Evolutionary conservation across 163 green algal genomes (phyloP).

Genomic region (Chloromonas sp.): DNA sequence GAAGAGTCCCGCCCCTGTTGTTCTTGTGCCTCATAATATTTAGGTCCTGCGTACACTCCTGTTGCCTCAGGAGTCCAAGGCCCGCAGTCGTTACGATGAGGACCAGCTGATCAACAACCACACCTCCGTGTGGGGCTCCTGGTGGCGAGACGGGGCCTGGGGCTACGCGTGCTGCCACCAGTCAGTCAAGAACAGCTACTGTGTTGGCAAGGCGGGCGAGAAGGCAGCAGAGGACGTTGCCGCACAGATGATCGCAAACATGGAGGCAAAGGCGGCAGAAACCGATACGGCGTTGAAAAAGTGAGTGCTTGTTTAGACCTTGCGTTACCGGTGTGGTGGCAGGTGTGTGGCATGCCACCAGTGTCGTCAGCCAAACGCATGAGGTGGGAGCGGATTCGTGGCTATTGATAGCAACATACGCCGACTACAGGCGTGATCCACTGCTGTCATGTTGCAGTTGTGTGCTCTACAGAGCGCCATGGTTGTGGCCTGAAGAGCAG

Average conservation of each 20-base stretch:
- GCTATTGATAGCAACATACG: no score
- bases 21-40: no score
- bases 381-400: no score
- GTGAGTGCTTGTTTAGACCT: not conserved
- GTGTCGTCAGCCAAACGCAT: no score
- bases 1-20: no score
- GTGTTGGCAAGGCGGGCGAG: slow-evolving; percentile 65
- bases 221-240: slow-evolving; percentile 19
- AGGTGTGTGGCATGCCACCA: no score
- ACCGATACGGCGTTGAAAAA: slow-evolving; percentile 37
- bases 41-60: no score
- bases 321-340: no score
- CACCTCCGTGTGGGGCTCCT: slow-evolving; percentile 93
- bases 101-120: slow-evolving; percentile 93
- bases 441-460: no score
- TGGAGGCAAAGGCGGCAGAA: slow-evolving; percentile 54
- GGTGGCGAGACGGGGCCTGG: slow-evolving; percentile 85
- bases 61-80: slow-evolving; percentile 54
- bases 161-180: slow-evolving; percentile 93
- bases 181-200: slow-evolving; percentile 85
- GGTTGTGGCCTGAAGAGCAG: no score
- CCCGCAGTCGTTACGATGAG: slow-evolving; percentile 90
- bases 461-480: no score
- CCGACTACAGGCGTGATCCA: no score
- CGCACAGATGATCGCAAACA: slow-evolving; percentile 63